Evolutionary conservation across 225 moss, liverwort and hornwort species (phyloP), one percentile per base, ranked within the genome.

Genomic region (Antitrichia curtipendula): DNA sequence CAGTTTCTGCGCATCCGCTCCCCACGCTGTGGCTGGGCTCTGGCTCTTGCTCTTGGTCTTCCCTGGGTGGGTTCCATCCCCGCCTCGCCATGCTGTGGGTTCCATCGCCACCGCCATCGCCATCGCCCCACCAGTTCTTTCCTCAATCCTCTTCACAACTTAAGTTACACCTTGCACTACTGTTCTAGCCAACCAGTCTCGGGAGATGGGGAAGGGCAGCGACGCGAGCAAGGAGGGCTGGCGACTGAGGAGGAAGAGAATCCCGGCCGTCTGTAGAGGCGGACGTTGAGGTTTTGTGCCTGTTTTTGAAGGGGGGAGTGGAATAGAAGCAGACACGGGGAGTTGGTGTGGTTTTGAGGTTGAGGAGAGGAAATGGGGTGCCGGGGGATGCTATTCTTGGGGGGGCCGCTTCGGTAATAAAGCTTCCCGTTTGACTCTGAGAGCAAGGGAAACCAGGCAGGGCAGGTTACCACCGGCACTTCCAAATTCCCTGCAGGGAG

Each of bases 61-160:
- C 43, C 60, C 80, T 13, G 60, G 29, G 74, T 72, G 27, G 57
- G 50, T 7, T 80, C 90, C 65, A 93, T 91, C 85, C 90, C 91
- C 73, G 23, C 92, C 94, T 65, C 93, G 89, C 94, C 94, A 95
- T 36, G 92, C 94, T 31, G 94, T 86, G 61, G 61, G 80, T 80
- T 94, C 94, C 93, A 95, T 95, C 84, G 90, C 94, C 86, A 95
- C 88, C 27, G 90, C 93, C 93, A 93, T 91, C 90, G 80, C 80
- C 80, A 21, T 91, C 90, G 45, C 45, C 61, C 21, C 60, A 58
- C 78, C 78, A 58, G 57, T 78, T 58, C n/a, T n/a, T n/a, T n/a
- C 58, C 78, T 28, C 27, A 19, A 41, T 78, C 58, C 19, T 58
- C 78, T 38, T 56, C 56, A 16, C 57, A 17, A 38, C 76, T 54